Percentiles rank a stretch among this genome's conserved stretches.
These are phyloP conservation scores for Eucalyptus fibrosa DNA, from an alignment of 345 rosid genomes.

Conservation along the genomic window DNA sequence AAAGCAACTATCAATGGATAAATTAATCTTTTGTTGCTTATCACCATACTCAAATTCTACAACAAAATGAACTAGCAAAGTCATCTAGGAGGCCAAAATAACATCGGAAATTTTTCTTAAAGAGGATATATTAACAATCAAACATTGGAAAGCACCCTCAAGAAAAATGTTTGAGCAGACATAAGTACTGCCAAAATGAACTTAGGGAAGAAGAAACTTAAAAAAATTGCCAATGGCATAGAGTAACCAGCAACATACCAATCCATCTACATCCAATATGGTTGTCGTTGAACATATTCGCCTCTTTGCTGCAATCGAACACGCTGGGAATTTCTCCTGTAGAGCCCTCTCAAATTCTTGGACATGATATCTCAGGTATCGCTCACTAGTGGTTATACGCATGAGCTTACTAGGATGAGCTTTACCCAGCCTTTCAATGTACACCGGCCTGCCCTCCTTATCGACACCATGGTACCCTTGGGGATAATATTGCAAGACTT, in stretches of 20 bases:
- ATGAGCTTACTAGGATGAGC: constrained; percentile 80
- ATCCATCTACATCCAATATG: constrained; percentile 80
- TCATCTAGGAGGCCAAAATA: not conserved
- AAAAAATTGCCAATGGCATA: not conserved
- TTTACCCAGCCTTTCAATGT: constrained; percentile 92
- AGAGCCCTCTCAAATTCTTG: constrained; percentile 93
- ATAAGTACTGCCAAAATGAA: not conserved
- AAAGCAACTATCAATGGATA: not conserved
- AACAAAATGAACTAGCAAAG: not conserved
- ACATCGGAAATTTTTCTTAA: not conserved
- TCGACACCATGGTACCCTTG: constrained; percentile 98
- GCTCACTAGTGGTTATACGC: constrained; percentile 68
- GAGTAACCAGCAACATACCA: constrained; percentile 42
- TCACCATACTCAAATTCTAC: not conserved
- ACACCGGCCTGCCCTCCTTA: constrained; percentile 91
- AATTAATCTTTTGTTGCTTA: not conserved
- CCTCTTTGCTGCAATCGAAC: constrained; percentile 82
- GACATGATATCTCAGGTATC: constrained; percentile 87
- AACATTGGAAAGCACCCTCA: not conserved
- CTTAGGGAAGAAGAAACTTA: not conserved
- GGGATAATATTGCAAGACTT: constrained; percentile 85
- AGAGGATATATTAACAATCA: not conserved
- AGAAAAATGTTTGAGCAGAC: not conserved
- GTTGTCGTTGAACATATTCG: constrained; percentile 74
- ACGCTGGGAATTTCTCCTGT: constrained; percentile 81